These are phyloP conservation scores for Trichoderma koningii DNA, from an alignment of 2,329 filamentous ascomycete species.

Conservation along the genomic window DNA sequence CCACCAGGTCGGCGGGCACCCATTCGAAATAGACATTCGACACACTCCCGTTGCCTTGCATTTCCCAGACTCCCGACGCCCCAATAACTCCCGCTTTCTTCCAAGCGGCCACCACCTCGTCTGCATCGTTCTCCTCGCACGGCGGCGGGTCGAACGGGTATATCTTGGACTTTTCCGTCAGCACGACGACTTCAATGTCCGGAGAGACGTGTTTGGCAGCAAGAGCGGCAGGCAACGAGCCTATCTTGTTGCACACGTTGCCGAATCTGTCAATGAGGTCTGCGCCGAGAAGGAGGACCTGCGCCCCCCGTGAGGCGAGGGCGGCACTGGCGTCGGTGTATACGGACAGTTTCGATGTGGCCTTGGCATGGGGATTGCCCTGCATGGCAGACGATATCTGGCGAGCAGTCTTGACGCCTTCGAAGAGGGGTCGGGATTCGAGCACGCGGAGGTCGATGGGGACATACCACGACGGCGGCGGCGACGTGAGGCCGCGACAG, in stretches of 20 bases:
- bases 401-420: constrained; percentile 61
- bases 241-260: constrained; percentile 67
- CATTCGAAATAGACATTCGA: constrained; percentile 63
- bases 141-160: constrained; percentile 46
- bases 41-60: constrained; percentile 37
- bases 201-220: constrained; percentile 54
- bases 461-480: neutral
- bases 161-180: constrained; percentile 65
- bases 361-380: neutral
- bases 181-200: constrained; percentile 51
- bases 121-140: constrained; percentile 51
- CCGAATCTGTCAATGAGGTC: constrained; percentile 61
- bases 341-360: constrained; percentile 45
- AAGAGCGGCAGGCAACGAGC: constrained; percentile 61
- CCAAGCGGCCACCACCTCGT: constrained; percentile 56
- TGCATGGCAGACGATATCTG: constrained; percentile 48
- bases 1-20: constrained; percentile 53
- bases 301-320: constrained; percentile 52
- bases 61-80: neutral
- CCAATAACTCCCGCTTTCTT: constrained; percentile 26
- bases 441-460: constrained; percentile 60
- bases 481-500: constrained; percentile 41
- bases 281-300: constrained; percentile 64
- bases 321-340: constrained; percentile 63
- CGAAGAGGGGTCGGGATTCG: constrained; percentile 67